Evolutionary conservation across 2,329 filamentous ascomycete species (phyloP), one percentile per base, ranked within the genome.

Genomic region (Fusarium mundagurra): DNA sequence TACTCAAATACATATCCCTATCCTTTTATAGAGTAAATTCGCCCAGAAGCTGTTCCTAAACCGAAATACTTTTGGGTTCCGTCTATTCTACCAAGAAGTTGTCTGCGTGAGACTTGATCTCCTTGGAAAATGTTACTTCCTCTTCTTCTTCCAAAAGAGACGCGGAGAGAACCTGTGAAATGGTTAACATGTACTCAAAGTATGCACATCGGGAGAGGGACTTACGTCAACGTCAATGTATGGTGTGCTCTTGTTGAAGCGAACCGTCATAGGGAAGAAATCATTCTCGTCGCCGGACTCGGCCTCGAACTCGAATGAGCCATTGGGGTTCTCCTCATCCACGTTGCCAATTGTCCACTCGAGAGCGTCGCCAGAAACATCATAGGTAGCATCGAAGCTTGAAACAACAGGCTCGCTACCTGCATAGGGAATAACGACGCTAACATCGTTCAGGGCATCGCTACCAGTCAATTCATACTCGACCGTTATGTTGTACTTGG

Each of bases 211-310:
- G 20, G 24, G 29, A 7, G 27, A 33, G 11, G 29, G 31, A 89
- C 93, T 92, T 87, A 98, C 96, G 85, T 98, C 95, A 73, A 99
- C 94, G 79, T 98, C 94, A 58, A 98, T 89, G 82, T 94, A 98
- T 34, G 96, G 96, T 67, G 89, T 90, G 47, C 91, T 89, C 88
- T 97, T 98, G 73, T 90, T 92, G 84, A 99, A 99, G 62, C 92
- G 90, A 69, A 98, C 92, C 61, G 90, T 92, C 95, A 99, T 98
- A 3, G 96, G 96, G 91, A 99, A 99, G 86, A 98, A 98, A 78
- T 98, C 95, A 64, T 94, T 92, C 81, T 98, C 96, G 76, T 95
- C 94, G 63, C 91, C 90, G 17, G 94, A 94, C 82, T 94, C 91
- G 3, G 95, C 94, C 84, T 98, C 96, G 76, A 99, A 98, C 82